phyloP scores from a whole-genome alignment of 73 alveolate genomes.

The Uronychia binucleata region DNA sequence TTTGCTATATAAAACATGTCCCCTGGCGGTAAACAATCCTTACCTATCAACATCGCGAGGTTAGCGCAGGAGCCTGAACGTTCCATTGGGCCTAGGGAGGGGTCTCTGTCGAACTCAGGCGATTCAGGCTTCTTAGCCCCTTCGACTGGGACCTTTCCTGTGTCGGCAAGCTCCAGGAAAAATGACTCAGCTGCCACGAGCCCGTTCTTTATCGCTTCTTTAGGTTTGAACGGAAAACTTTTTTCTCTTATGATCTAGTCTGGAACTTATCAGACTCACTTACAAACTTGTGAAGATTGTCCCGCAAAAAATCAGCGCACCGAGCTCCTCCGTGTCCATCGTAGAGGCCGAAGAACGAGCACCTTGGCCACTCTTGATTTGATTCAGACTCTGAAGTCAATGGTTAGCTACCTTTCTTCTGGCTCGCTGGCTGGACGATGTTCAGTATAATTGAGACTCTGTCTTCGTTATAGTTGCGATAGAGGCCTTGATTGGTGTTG shows the following conservation, averaged over 20 bases:
- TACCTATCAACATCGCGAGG: slow-evolving; percentile 42
- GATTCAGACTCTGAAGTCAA: neutral
- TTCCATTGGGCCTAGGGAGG: slow-evolving; percentile 70
- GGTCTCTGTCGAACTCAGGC: slow-evolving; percentile 39
- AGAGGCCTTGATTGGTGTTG: slow-evolving; percentile 93
- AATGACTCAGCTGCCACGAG: slow-evolving; percentile 89
- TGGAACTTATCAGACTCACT: neutral
- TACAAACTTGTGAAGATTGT: slow-evolving; percentile 88
- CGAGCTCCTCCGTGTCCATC: slow-evolving; percentile 72
- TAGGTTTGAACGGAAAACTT: slow-evolving; percentile 80
- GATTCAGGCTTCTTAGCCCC: neutral
- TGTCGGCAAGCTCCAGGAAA: slow-evolving; percentile 81
- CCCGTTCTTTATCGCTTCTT: slow-evolving; percentile 90
- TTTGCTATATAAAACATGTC: slow-evolving; percentile 38
- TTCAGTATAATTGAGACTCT: slow-evolving; percentile 64
- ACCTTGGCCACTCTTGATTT: slow-evolving; percentile 73
- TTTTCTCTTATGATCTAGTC: slow-evolving; percentile 68
- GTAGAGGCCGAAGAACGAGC: slow-evolving; percentile 62
- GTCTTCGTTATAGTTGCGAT: slow-evolving; percentile 68
- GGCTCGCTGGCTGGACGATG: slow-evolving; percentile 54
- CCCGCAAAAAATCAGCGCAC: slow-evolving; percentile 85
- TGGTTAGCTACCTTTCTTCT: neutral
- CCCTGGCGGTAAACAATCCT: slow-evolving; percentile 11
- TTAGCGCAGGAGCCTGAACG: slow-evolving; percentile 96
- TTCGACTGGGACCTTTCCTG: slow-evolving; percentile 25